These are phyloP conservation scores for Fraxinus cuspidata DNA, from an alignment of 257 asterid species.

Conservation along the genomic window DNA sequence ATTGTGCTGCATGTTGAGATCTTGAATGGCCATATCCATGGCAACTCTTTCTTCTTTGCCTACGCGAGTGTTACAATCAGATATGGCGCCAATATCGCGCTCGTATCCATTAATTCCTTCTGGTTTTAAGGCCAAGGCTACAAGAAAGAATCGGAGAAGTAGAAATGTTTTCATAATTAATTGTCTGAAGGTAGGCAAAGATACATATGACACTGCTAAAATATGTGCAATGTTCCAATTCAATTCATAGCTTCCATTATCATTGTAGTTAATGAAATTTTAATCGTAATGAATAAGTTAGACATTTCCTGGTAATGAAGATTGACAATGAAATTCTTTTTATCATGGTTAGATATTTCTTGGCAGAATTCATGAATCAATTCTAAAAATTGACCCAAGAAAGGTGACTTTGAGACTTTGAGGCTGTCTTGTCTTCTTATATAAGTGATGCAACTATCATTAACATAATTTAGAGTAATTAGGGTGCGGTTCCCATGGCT, in stretches of 20 bases:
- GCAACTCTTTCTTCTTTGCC: constrained; percentile 43
- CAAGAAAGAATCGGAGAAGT: neutral
- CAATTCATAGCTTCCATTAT: neutral
- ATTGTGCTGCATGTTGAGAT: constrained; percentile 18
- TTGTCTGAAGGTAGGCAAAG: neutral
- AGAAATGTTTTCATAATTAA: neutral
- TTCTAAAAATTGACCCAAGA: neutral
- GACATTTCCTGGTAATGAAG: too few relatives aligned
- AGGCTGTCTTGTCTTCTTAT: neutral
- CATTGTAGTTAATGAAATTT: neutral
- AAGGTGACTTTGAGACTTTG: neutral
- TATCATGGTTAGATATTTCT: neutral
- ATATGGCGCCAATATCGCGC: constrained; percentile 33
- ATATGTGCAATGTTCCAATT: neutral
- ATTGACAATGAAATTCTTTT: too few relatives aligned
- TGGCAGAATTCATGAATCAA: neutral
- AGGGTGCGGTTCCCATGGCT: too few relatives aligned
- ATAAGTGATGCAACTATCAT: neutral
- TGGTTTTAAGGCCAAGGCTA: constrained; percentile 8
- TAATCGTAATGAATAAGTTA: too few relatives aligned
- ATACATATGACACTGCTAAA: too few relatives aligned
- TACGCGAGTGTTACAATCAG: constrained; percentile 30
- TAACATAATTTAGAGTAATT: too few relatives aligned
- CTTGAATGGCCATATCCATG: constrained; percentile 38
- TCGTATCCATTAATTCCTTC: neutral